phyloP scores from a whole-genome alignment of 257 asterid species.

The Avicennia marina region DNA sequence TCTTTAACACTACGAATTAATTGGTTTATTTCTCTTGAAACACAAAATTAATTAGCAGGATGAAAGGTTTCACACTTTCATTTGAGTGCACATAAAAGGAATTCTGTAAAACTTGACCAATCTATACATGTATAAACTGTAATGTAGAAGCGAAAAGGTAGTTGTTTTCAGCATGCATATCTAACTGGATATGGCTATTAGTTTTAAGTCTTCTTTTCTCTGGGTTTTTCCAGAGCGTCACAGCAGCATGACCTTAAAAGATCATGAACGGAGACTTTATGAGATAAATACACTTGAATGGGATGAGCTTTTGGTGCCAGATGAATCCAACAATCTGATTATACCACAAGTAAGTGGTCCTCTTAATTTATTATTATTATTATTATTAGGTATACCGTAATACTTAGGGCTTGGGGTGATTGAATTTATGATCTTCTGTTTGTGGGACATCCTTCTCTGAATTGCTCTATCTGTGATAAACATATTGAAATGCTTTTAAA shows the following conservation, averaged over 20 bases:
- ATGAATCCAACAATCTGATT: conserved; percentile 45
- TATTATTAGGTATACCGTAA: too few relatives aligned
- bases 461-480: too few relatives aligned
- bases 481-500: too few relatives aligned
- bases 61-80: not conserved
- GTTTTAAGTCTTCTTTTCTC: too few relatives aligned
- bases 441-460: too few relatives aligned
- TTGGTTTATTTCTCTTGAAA: conserved; percentile 5
- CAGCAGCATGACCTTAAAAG: conserved; percentile 35
- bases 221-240: conserved; percentile 41
- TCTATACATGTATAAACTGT: not conserved
- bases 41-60: not conserved
- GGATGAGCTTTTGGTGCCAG: conserved; percentile 87
- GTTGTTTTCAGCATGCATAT: not conserved
- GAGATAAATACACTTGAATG: conserved; percentile 95
- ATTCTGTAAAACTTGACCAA: too few relatives aligned
- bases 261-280: conserved; percentile 69
- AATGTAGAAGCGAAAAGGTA: not conserved
- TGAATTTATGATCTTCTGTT: too few relatives aligned
- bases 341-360: conserved; percentile 54
- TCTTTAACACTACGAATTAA: not conserved
- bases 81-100: not conserved
- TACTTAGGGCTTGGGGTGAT: too few relatives aligned
- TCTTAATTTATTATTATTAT: not conserved
- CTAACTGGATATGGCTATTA: too few relatives aligned